phyloP scores from a whole-genome alignment of 2,329 filamentous ascomycete genomes.

The Pseudogymnoascus sp. region DNA sequence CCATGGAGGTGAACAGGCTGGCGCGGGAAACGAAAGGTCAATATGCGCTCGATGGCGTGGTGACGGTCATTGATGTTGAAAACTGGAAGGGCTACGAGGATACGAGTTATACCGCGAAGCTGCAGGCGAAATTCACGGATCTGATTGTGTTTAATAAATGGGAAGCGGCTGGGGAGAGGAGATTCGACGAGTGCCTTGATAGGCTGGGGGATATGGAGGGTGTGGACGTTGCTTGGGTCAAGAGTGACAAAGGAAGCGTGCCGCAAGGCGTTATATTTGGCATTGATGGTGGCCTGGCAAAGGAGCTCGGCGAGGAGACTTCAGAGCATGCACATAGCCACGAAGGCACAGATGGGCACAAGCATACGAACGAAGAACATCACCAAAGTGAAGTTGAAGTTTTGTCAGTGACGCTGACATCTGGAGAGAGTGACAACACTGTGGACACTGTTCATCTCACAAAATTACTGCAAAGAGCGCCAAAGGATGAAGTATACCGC shows the following conservation, averaged over 20 bases:
- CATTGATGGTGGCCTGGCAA: conserved; percentile 72
- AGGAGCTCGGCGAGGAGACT: conserved; percentile 40
- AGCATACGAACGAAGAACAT: conserved; percentile 37
- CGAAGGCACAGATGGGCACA: conserved; percentile 25
- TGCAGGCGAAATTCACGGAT: conserved; percentile 67
- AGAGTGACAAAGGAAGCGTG: conserved; percentile 74
- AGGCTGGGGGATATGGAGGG: conserved; percentile 60
- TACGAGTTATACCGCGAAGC: conserved; percentile 62
- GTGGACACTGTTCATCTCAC: conserved; percentile 57
- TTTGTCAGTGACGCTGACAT: conserved; percentile 65
- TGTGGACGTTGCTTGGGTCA: conserved; percentile 65
- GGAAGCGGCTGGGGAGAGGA: conserved; percentile 54
- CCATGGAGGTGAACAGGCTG: conserved; percentile 64
- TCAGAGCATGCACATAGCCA: conserved; percentile 36
- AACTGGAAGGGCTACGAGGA: conserved; percentile 71
- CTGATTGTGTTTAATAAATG: conserved; percentile 69
- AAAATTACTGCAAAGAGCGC: conserved; percentile 61
- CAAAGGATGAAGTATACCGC: conserved; percentile 90
- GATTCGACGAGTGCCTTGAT: conserved; percentile 59
- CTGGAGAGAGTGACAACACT: conserved; percentile 30
- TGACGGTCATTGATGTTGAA: conserved; percentile 67
- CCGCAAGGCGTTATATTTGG: conserved; percentile 76
- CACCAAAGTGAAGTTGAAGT: conserved; percentile 89
- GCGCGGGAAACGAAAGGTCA: conserved; percentile 44
- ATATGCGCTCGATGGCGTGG: conserved; percentile 62